Conservation (phyloP, 2,329 filamentous ascomycete genomes). For the Ophiostoma ips region DNA sequence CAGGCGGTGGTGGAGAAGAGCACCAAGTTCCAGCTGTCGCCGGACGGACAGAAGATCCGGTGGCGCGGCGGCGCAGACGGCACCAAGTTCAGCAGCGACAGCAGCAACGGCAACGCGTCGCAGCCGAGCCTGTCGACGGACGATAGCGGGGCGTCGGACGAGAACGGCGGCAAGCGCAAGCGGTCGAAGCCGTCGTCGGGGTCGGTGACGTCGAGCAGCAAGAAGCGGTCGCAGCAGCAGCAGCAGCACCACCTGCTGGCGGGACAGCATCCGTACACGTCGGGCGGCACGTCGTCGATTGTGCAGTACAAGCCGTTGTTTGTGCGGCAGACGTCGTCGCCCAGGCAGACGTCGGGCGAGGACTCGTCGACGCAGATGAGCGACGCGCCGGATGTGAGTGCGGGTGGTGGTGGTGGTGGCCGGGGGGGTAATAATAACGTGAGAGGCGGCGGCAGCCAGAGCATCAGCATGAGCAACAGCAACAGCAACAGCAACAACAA, state of each 20-base stretch:
- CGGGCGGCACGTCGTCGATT: conserved; percentile 25
- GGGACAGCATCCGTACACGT: too few relatives aligned
- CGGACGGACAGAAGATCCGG: conserved; percentile 63
- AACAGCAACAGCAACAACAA: conserved; percentile 24
- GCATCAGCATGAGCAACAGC: conserved; percentile 22
- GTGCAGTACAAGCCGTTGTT: conserved; percentile 56
- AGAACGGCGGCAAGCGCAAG: conserved; percentile 28
- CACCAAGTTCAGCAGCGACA: conserved; percentile 53
- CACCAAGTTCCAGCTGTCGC: conserved; percentile 61
- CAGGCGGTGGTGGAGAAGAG: conserved; percentile 57
- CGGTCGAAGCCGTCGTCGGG: conserved; percentile 28
- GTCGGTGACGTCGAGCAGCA: conserved; percentile 22
- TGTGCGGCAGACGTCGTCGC: conserved; percentile 33
- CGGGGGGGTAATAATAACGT: too few relatives aligned
- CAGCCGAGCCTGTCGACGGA: conserved; percentile 35
- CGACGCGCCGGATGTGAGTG: conserved; percentile 31
- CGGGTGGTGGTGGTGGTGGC: too few relatives aligned
- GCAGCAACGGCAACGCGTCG: conserved; percentile 32
- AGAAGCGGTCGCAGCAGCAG: conserved; percentile 26
- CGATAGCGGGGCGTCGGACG: conserved; percentile 31
- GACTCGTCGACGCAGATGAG: conserved; percentile 26
- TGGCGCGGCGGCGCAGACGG: conserved; percentile 59
- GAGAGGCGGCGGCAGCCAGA: conserved; percentile 13
- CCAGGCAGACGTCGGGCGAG: conserved; percentile 33
- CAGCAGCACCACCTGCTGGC: too few relatives aligned